Evolutionary conservation across 1,284 basidiomycete species (phyloP).

Genomic region (Rhodotorula sp.): DNA sequence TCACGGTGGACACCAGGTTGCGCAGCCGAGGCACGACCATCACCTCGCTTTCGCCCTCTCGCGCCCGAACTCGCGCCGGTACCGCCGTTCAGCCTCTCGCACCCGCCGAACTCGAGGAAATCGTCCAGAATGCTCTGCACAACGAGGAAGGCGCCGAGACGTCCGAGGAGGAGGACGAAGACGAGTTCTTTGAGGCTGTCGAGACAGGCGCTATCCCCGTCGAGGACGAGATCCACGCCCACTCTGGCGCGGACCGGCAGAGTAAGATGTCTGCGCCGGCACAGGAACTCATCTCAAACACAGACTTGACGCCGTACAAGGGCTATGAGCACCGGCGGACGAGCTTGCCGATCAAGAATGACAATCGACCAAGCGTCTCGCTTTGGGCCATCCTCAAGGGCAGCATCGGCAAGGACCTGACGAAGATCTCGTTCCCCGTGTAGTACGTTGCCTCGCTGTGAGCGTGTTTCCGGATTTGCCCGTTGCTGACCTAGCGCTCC

Average conservation of each 20-base stretch:
- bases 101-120: constrained; percentile 31
- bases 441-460: not conserved
- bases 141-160: constrained; percentile 33
- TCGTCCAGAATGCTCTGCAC: constrained; percentile 33
- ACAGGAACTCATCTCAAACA: constrained; percentile 32
- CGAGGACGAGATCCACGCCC: constrained; percentile 34
- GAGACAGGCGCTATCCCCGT: constrained; percentile 76
- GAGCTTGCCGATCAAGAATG: constrained; percentile 66
- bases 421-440: constrained; percentile 63
- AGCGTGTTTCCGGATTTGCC: not conserved
- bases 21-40: constrained; percentile 11
- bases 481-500: constrained; percentile 56
- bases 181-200: constrained; percentile 98
- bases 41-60: constrained; percentile 23
- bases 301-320: constrained; percentile 60
- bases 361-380: constrained; percentile 84
- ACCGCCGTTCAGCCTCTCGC: constrained; percentile 26
- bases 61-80: constrained; percentile 18
- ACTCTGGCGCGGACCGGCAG: constrained; percentile 10
- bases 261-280: constrained; percentile 41
- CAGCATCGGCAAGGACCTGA: constrained; percentile 93
- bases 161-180: constrained; percentile 73
- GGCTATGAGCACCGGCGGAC: constrained; percentile 71
- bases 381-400: constrained; percentile 95
- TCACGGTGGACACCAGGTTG: not conserved